Evolutionary conservation across 2,329 filamentous ascomycete species (phyloP).

Genomic region (Dactylella cylindrospora): DNA sequence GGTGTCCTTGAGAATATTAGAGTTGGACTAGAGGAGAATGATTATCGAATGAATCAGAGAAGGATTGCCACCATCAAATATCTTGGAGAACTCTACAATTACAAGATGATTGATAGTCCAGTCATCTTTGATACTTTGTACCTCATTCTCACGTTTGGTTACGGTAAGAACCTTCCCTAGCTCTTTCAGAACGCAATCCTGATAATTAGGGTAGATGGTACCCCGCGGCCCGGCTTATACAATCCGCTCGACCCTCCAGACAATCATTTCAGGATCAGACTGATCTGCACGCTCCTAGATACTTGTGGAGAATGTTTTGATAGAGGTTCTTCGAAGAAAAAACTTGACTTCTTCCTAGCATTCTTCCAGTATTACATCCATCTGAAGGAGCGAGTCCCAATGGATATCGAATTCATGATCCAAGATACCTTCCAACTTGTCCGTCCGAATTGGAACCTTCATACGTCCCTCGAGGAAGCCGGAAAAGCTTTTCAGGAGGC

Average conservation of each 20-base stretch:
- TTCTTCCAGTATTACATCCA: constrained; percentile 98
- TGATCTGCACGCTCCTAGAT: constrained; percentile 85
- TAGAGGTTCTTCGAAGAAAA: constrained; percentile 89
- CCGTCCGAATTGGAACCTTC: constrained; percentile 89
- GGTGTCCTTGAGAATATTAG: constrained; percentile 85
- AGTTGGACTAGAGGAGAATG: constrained; percentile 87
- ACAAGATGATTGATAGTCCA: constrained; percentile 91
- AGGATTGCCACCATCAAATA: constrained; percentile 96
- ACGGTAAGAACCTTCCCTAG: constrained; percentile 58
- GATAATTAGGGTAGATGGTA: constrained; percentile 62
- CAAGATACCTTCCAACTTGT: constrained; percentile 86
- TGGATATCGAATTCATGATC: constrained; percentile 96
- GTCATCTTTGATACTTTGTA: constrained; percentile 96
- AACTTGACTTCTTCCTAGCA: constrained; percentile 93
- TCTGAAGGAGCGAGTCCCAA: constrained; percentile 83
- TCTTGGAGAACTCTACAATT: constrained; percentile 93
- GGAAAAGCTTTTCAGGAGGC: constrained; percentile 79
- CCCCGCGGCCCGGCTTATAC: constrained; percentile 73
- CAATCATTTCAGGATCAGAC: constrained; percentile 91
- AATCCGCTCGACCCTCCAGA: constrained; percentile 83
- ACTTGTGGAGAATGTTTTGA: constrained; percentile 97
- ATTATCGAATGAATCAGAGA: constrained; percentile 96
- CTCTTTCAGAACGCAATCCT: constrained; percentile 35
- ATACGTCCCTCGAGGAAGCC: constrained; percentile 78
- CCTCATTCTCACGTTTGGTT: constrained; percentile 88